Base-by-base conservation (phyloP, 169 alveolate genomes). In the Theileria parva region DNA sequence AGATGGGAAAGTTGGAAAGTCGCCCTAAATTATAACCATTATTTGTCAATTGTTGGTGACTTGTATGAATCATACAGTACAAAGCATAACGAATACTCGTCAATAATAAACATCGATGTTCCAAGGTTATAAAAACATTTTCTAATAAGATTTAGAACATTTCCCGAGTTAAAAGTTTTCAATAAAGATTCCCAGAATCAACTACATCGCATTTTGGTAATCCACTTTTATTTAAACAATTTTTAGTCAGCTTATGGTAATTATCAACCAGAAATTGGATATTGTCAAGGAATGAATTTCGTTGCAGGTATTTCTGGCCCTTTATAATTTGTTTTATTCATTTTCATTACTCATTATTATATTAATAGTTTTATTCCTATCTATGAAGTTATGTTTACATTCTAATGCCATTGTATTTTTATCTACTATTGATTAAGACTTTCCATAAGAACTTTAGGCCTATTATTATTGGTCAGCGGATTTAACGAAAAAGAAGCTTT, bases 241-340 rank as follows among this genome's bases (percentile, higher is more conserved):
- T 17, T 28, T 28, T 60, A 83, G 89, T 32, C 69, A 7, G 91
- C 91, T 8, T 85, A 77, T 68, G 59, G 86, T 0, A 78, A 78
- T 39, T 85, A 78, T 72, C 81, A 77, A 44, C 86, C 86, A 11
- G 94, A 94, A 69, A 85, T 94, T n/a, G 95, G 96, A 30, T 95
- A 95, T 80, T 94, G 95, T 39, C 96, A 95, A 85, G 98, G 98
- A 23, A 93, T 94, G 97, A 95, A 95, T 79, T 95, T 89, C 81
- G 76, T 95, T 12, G 98, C 97, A 5, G 95, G 95, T 9, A 78
- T 85, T 51, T 48, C 2, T 3, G 1, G 0, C 0, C 0, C 59
- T 39, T 23, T 21, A 27, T 30, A 64, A 1, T 21, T 64, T 3
- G 0, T 23, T 32, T 27, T 64, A 4, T 34, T 0, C 50, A 23